Conservation (phyloP, 495 filamentous ascomycete species). For the Penicillium parvum region DNA sequence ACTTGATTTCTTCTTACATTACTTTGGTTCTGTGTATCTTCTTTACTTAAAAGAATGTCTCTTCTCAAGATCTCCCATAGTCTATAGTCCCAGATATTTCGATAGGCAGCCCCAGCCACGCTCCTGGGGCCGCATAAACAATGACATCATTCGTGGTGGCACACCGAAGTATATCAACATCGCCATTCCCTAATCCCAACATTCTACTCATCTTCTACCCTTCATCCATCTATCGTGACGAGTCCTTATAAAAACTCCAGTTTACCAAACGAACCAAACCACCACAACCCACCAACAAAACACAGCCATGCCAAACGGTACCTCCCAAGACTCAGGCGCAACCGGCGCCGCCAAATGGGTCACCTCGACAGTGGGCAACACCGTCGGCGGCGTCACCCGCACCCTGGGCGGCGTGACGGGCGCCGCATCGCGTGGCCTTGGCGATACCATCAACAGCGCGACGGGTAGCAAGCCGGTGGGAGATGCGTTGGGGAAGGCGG, state of each 20-base stretch:
- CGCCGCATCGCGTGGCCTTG: conserved; percentile 59
- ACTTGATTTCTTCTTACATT: conserved; percentile 4
- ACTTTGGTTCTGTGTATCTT: conserved; percentile 13
- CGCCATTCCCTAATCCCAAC: neutral
- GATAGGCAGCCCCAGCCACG: no score
- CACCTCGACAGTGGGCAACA: conserved; percentile 54
- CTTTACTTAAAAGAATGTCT: conserved; percentile 18
- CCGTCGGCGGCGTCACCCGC: conserved; percentile 58
- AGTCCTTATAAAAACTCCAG: no score
- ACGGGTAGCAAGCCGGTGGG: conserved; percentile 64
- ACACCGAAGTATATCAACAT: neutral
- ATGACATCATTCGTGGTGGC: conserved; percentile 17
- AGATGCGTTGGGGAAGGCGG: conserved; percentile 57
- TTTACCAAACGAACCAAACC: neutral
- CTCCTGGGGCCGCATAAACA: conserved; percentile 9
- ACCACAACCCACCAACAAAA: neutral
- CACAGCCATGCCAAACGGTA: conserved; percentile 16
- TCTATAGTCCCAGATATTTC: neutral
- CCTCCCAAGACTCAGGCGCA: conserved; percentile 31
- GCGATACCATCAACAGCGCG: conserved; percentile 57
- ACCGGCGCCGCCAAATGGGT: conserved; percentile 44
- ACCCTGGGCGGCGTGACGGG: conserved; percentile 68
- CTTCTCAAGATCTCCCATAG: no score
- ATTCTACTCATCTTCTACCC: neutral
- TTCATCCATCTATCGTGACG: neutral